These are phyloP conservation scores for Lepiota brunneoincarnata DNA, from an alignment of 768 basidiomycete species.

Conservation along the genomic window DNA sequence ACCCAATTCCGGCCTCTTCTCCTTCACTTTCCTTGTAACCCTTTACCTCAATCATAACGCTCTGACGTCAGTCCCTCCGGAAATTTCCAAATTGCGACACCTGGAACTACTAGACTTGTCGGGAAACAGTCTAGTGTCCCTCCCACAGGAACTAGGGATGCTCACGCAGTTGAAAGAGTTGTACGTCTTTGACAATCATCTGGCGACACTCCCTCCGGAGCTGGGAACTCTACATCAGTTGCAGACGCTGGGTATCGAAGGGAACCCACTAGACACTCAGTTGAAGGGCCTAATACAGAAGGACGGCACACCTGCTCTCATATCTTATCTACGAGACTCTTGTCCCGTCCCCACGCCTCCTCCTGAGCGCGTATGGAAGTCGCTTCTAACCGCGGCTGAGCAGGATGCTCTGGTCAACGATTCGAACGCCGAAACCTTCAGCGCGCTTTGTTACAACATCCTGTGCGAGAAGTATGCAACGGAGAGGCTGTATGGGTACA, in stretches of 20 bases:
- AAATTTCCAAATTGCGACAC: constrained; percentile 81
- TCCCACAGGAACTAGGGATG: constrained; percentile 91
- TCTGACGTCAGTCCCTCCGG: constrained; percentile 72
- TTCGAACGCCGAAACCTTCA: constrained; percentile 71
- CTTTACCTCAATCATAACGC: constrained; percentile 97
- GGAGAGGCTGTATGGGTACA: constrained; percentile 89
- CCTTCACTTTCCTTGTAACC: constrained; percentile 89
- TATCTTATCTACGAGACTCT: constrained; percentile 91
- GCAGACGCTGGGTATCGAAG: constrained; percentile 92
- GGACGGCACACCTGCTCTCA: constrained; percentile 88
- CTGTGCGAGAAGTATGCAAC: constrained; percentile 91
- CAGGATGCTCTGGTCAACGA: constrained; percentile 60
- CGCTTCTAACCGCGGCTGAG: constrained; percentile 55
- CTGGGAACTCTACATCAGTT: constrained; percentile 90
- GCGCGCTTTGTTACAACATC: constrained; percentile 89
- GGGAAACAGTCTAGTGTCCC: constrained; percentile 71
- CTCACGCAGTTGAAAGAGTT: constrained; percentile 87
- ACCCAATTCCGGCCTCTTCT: constrained; percentile 67
- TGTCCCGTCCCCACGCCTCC: constrained; percentile 80
- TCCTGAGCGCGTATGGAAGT: constrained; percentile 77
- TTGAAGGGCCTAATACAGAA: constrained; percentile 85
- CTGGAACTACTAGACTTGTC: constrained; percentile 91
- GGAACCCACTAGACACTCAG: constrained; percentile 85
- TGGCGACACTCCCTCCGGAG: constrained; percentile 82
- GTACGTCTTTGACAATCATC: constrained; percentile 92